These are phyloP conservation scores for Melampsora americana DNA, from an alignment of 1,284 basidiomycete species.

Conservation along the genomic window DNA sequence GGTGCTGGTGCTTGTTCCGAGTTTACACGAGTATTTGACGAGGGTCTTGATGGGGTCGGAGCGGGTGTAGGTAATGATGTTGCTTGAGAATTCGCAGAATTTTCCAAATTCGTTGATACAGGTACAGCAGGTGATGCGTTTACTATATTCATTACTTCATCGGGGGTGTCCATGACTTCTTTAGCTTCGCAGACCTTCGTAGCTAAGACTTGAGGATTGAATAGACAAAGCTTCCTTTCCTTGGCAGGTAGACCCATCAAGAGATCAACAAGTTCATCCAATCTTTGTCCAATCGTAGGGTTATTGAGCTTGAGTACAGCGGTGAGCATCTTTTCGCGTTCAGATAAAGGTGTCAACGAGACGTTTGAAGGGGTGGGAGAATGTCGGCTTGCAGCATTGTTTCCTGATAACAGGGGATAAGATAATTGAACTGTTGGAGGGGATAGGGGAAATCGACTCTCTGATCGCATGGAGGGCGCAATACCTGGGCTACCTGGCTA, in stretches of 20 bases:
- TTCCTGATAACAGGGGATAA: neutral
- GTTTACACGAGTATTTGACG: neutral
- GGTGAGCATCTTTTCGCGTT: constrained; percentile 69
- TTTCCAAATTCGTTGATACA: neutral
- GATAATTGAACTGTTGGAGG: neutral
- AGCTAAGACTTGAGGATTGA: constrained; percentile 74
- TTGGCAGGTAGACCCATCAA: constrained; percentile 78
- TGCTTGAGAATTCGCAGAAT: neutral
- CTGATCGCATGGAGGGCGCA: neutral
- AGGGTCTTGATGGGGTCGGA: neutral
- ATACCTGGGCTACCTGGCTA: neutral
- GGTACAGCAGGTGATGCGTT: constrained; percentile 53
- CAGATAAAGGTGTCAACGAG: constrained; percentile 61
- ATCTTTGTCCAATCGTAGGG: constrained; percentile 57
- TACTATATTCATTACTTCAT: constrained; percentile 60
- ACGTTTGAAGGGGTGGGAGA: constrained; percentile 28
- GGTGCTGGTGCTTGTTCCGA: neutral
- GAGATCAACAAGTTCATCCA: constrained; percentile 67
- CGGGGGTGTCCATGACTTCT: constrained; percentile 62
- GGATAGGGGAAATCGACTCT: neutral
- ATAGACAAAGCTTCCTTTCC: constrained; percentile 81
- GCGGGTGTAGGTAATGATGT: neutral
- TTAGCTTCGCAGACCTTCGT: constrained; percentile 77
- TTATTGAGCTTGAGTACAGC: constrained; percentile 62
- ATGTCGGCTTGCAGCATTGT: constrained; percentile 26